Conservation (phyloP, 768 basidiomycete species). For the Podaxis mareebaensis region DNA sequence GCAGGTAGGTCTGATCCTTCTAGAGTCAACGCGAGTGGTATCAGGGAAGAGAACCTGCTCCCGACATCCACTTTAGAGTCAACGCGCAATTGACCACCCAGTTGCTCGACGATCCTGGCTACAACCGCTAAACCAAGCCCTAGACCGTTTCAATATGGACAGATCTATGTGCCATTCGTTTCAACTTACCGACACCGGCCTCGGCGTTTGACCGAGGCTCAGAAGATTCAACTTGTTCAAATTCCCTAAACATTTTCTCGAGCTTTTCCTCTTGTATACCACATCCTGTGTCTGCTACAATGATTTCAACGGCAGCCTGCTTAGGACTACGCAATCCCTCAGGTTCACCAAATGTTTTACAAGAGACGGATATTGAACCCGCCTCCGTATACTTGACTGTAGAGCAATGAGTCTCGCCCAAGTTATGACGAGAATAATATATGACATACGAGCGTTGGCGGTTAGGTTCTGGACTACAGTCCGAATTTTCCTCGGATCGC, state of each 20-base stretch:
- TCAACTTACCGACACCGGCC: constrained; percentile 47
- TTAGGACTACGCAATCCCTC: constrained; percentile 45
- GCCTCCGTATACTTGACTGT: constrained; percentile 70
- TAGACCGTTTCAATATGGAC: constrained; percentile 16
- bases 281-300: constrained; percentile 71
- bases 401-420: constrained; percentile 3
- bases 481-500: constrained; percentile 72
- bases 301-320: constrained; percentile 63
- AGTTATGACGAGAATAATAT: neutral
- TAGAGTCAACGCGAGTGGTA: constrained; percentile 55
- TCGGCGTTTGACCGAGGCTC: constrained; percentile 36
- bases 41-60: constrained; percentile 70
- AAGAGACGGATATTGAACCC: constrained; percentile 64
- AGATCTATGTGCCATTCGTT: neutral
- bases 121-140: constrained; percentile 82
- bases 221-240: constrained; percentile 70
- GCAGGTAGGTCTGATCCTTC: constrained; percentile 19
- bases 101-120: constrained; percentile 75
- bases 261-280: constrained; percentile 69
- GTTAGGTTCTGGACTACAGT: constrained; percentile 79
- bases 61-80: constrained; percentile 70
- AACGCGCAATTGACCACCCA: constrained; percentile 77
- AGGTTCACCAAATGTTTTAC: constrained; percentile 50
- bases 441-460: constrained; percentile 64
- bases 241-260: constrained; percentile 76